Base-by-base conservation (phyloP, 2,329 filamentous ascomycete species). In the Epichloe amarillans region DNA sequence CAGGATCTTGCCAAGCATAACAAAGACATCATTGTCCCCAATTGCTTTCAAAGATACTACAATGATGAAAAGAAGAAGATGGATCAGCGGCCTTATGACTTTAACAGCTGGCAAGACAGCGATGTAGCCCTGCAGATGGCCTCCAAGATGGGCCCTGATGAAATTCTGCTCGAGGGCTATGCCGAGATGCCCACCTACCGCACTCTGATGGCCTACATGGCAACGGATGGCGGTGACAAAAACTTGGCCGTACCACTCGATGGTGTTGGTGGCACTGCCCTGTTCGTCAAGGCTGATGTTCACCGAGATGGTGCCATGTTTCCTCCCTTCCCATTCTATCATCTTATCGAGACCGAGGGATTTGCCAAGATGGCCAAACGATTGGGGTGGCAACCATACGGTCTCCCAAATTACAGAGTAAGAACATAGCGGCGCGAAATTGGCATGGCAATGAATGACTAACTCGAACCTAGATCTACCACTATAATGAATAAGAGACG, bases 221-320 rank as follows among this genome's bases (percentile, higher is more conserved):
- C 74, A 12, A 73, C 73, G 5, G 73, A 76, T 0, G 72, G 71
- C 50, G 76, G 76, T 15, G 77, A 86, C 58, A 65, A 69, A 41
- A 72, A 78, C 47, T 68, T 76, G 37, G 81, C 86, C 62, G 78
- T 96, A 48, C 76, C 82, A 42, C 76, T 98, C 8, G 93, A 98
- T 64, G 93, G 93, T 47, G 93, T 98, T 3, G 93, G 93, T 50
- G 93, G 93, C 37, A 94, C 91, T 1, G 87, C 90, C 2, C 72
- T 98, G 56, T 72, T 98, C 61, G 93, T 98, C 53, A 96, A 95
- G 72, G 93, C 90, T 2, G 90, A 97, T 53, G 93, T 98, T 23
- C 93, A 98, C 66, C 82, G 93, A 26, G 93, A 98, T 62, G 93
- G 93, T 19, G 91, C 93, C 64, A 98, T 97, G 91, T 98, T 98